A percentile compares a stretch with the other conserved stretches of the same genome.
Conservation (phyloP, 345 rosid genomes). For the Eucalyptus tenuipes region DNA sequence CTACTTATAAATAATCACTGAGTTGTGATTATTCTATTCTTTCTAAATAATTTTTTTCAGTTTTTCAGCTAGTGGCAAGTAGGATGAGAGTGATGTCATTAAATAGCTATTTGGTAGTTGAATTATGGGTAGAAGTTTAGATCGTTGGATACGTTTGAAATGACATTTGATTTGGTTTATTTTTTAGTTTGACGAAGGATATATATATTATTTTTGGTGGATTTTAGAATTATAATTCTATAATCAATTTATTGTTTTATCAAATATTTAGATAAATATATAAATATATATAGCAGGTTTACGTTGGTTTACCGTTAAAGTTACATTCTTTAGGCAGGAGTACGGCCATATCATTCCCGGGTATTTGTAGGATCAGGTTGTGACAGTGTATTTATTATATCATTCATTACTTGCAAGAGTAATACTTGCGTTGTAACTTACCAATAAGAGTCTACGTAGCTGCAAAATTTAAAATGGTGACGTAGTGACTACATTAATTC, state of each 20-base stretch:
- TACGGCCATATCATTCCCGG: too few relatives aligned
- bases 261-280: too few relatives aligned
- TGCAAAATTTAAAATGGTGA: not conserved
- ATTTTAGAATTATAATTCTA: too few relatives aligned
- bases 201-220: not conserved
- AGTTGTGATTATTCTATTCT: rapidly evolving
- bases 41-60: not conserved
- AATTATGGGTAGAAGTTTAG: not conserved
- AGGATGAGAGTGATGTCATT: not conserved
- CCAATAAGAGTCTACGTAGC: not conserved
- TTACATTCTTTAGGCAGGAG: not conserved
- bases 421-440: not conserved
- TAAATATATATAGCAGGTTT: too few relatives aligned
- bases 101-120: not conserved
- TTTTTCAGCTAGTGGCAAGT: too few relatives aligned
- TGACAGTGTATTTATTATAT: too few relatives aligned
- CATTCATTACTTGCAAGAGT: not conserved
- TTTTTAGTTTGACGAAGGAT: not conserved
- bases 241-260: too few relatives aligned
- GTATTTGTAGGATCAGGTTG: not conserved
- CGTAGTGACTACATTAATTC: not conserved
- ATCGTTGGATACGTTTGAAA: not conserved
- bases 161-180: not conserved
- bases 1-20: rapidly evolving
- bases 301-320: not conserved